Evolutionary conservation across 306 rosid genomes (phyloP), one percentile per base, ranked within the genome.

Genomic region (Glycine latifolia): DNA sequence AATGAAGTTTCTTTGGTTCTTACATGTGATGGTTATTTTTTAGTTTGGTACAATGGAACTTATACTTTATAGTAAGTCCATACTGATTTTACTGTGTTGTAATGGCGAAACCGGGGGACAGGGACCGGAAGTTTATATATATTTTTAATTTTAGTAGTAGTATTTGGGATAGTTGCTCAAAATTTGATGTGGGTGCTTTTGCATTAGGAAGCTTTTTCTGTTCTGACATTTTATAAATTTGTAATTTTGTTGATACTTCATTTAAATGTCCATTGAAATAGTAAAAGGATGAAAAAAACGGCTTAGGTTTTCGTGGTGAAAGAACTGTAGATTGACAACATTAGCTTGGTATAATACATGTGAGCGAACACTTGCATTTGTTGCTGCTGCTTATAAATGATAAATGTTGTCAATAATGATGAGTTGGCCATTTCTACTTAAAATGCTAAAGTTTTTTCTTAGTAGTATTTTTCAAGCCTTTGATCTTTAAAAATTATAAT

Each of bases 391-490:
- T 68, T 66, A 77, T 66, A 78, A 14, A 49, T 66, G 73, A 67
- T 67, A 66, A 74, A 78, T 52, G 31, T 39, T 80, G 4, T 54
- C 66, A 60, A 60, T 35, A 59, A 48, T 47, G 72, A 71, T 39
- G 67, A 37, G 35, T 59, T 86, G 62, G 68, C 15, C 12, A 54
- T 44, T 74, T 74, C 52, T 78, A 13, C 48, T 52, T 78, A 12
- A 39, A 69, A 17, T 13, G 65, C 10, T 60, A 7, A 62, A 67
- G 44, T 44, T 58, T 69, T 61, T 71, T 72, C 11, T 5, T 63
- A 2, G 31, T 26, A 31, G 46, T 61, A 11, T 31, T 75, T 41
- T 71, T 70, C 26, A 13, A 44, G 66, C 52, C 33, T 67, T 59
- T 79, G 52, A 61, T 73, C 84, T 47, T 33, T 7, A 5, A 26